Conservation (phyloP, 345 rosid genomes). For the Corchorus capsularis region DNA sequence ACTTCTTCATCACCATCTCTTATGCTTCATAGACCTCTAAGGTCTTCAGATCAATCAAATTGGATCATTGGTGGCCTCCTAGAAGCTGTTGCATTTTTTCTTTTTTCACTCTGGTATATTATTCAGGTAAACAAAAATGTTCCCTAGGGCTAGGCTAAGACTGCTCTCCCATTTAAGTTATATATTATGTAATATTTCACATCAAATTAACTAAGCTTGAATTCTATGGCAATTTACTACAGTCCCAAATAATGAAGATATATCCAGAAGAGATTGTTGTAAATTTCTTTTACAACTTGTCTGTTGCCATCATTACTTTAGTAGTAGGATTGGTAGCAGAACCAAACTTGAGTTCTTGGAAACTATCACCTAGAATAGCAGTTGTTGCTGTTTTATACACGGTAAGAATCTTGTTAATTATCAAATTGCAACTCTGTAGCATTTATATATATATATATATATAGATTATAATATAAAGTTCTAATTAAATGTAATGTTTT, state of each 20-base stretch:
- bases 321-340: conserved; percentile 40
- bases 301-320: conserved; percentile 31
- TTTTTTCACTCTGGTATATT: conserved; percentile 79
- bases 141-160: too few species aligned
- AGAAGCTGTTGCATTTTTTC: conserved; percentile 55
- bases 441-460: too few species aligned
- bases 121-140: conserved; percentile 60
- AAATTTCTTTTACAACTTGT: conserved; percentile 33
- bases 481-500: conserved; percentile 23
- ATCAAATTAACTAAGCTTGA: neutral
- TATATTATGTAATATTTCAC: neutral
- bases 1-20: neutral
- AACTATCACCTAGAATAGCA: conserved; percentile 32
- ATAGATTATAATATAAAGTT: too few species aligned
- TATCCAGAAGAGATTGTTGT: conserved; percentile 32
- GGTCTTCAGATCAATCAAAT: conserved; percentile 28
- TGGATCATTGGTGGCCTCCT: conserved; percentile 81
- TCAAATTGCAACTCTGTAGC: neutral
- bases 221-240: neutral
- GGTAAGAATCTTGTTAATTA: conserved; percentile 26
- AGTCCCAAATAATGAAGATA: conserved; percentile 33
- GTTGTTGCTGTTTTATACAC: conserved; percentile 34
- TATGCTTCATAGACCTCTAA: neutral
- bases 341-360: conserved; percentile 34
- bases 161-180: neutral